Percentiles rank a stretch among this genome's conserved stretches.
Evolutionary conservation across 2,329 filamentous ascomycete species (phyloP).

Genomic region (Elsinoe arachidis): DNA sequence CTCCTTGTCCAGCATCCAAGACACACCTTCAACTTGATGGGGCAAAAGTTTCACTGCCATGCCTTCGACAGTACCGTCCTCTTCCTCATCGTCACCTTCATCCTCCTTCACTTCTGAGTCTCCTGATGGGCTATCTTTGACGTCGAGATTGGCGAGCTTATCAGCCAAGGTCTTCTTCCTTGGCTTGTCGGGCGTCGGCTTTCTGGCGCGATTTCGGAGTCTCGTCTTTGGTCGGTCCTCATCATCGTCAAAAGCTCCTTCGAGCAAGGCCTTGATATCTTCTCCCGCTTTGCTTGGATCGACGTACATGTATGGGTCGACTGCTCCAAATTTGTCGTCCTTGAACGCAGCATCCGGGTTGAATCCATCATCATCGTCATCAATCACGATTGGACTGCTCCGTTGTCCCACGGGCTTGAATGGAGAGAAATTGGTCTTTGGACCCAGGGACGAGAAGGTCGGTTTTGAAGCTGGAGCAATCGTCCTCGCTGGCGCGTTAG

Average conservation of each 20-base stretch:
- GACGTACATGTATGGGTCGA: conserved; percentile 53
- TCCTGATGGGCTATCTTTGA: conserved; percentile 43
- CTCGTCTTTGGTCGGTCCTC: conserved; percentile 45
- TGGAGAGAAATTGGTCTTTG: conserved; percentile 37
- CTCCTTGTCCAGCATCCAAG: conserved; percentile 93
- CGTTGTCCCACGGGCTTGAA: conserved; percentile 30
- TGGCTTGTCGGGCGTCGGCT: conserved; percentile 22
- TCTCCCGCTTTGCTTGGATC: conserved; percentile 64
- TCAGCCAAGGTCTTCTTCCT: conserved; percentile 24
- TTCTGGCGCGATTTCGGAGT: conserved; percentile 38
- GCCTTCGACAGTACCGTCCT: conserved; percentile 63
- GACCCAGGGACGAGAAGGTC: conserved; percentile 42
- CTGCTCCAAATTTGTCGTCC: conserved; percentile 43
- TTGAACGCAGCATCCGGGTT: conserved; percentile 40
- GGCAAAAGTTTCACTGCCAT: conserved; percentile 81
- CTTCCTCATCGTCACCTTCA: conserved; percentile 40
- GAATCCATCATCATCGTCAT: conserved; percentile 37
- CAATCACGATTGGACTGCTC: conserved; percentile 41
- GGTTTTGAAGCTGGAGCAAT: conserved; percentile 45
- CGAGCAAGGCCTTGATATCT: conserved; percentile 72
- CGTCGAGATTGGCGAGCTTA: conserved; percentile 33
- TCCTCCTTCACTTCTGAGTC: conserved; percentile 41
- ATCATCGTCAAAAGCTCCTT: conserved; percentile 70
- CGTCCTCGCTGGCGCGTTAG: conserved; percentile 37
- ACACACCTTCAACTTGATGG: conserved; percentile 87